phyloP scores from a whole-genome alignment of 1,284 basidiomycete genomes.

The Flammula alnicola region DNA sequence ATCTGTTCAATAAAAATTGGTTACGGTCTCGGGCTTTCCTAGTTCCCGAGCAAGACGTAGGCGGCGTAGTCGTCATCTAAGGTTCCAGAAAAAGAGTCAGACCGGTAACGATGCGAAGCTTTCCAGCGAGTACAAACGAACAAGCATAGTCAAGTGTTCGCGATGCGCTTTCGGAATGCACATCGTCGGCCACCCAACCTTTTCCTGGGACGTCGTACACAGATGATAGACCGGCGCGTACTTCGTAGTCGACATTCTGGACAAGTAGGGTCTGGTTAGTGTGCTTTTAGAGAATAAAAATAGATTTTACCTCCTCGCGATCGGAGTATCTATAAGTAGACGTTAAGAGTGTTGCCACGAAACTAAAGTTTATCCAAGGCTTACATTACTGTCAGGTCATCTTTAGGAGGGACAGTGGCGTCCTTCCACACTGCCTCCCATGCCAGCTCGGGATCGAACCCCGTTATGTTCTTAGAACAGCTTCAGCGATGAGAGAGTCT shows the following conservation, averaged over 20 bases:
- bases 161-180: conserved; percentile 80
- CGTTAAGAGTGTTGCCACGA: not conserved
- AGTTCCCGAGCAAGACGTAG: conserved; percentile 63
- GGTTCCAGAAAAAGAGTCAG: no score
- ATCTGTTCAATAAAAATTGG: conserved; percentile 56
- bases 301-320: conserved; percentile 63
- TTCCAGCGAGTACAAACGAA: conserved; percentile 39
- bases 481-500: conserved; percentile 82
- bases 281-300: conserved; percentile 6
- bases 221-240: conserved; percentile 75
- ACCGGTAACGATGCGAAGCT: no score
- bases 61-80: conserved; percentile 82
- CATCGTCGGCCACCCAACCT: conserved; percentile 81
- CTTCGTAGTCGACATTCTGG: conserved; percentile 80
- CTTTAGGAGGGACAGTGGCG: conserved; percentile 66
- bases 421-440: conserved; percentile 82
- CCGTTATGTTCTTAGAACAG: conserved; percentile 68
- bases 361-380: conserved; percentile 12
- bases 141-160: conserved; percentile 82
- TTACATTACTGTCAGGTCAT: conserved; percentile 63
- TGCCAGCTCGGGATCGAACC: conserved; percentile 68
- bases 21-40: conserved; percentile 53
- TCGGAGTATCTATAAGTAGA: conserved; percentile 60
- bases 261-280: not conserved
- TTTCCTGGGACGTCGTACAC: conserved; percentile 57